phyloP scores from a whole-genome alignment of 148 eudicot genomes.

The Camellia sinensis region DNA sequence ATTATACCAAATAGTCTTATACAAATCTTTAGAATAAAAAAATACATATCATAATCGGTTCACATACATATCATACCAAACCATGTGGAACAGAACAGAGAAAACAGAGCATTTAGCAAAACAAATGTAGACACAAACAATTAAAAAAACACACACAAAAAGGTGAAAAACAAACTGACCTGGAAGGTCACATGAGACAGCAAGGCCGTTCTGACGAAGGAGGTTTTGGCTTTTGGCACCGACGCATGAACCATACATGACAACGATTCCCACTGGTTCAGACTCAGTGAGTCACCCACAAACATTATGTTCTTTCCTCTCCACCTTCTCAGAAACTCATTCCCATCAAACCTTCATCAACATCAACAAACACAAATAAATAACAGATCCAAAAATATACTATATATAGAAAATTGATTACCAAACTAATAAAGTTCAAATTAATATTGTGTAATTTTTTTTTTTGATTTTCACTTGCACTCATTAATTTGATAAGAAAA shows the following conservation, averaged over 20 bases:
- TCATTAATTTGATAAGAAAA: too few species aligned
- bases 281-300: constrained; percentile 96
- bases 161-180: constrained; percentile 32
- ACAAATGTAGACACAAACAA: background rate
- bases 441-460: too few species aligned
- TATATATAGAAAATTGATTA: background rate
- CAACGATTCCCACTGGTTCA: constrained; percentile 83
- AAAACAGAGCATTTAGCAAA: background rate
- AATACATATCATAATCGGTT: background rate
- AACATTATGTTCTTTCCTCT: constrained; percentile 94
- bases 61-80: background rate
- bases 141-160: background rate
- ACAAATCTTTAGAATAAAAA: background rate
- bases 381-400: background rate
- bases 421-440: too few species aligned
- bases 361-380: background rate
- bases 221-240: constrained; percentile 57
- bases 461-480: too few species aligned
- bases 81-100: background rate
- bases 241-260: constrained; percentile 78
- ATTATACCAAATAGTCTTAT: background rate
- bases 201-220: constrained; percentile 20
- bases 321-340: constrained; percentile 52
- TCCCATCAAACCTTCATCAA: constrained; percentile 64
- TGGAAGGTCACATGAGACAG: constrained; percentile 67